Base-by-base conservation (phyloP, 768 basidiomycete genomes). In the Lentinula lateritia region DNA sequence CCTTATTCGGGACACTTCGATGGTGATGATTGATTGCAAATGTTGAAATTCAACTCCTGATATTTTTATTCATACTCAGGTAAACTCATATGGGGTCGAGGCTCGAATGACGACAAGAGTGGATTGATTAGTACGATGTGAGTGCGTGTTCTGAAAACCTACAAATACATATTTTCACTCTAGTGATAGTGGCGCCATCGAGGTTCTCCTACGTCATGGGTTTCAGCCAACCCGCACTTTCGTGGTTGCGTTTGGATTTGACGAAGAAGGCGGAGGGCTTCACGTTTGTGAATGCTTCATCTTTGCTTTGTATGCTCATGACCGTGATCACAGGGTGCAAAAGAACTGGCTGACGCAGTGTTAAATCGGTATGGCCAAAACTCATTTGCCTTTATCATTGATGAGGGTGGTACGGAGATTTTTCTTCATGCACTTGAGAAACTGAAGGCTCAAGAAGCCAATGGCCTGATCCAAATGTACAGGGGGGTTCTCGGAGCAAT, bases 361-460 rank as follows among this genome's bases (percentile, higher is more conserved):
- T 70, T 83, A 52, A 65, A 78, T 2, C 79, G 76, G 15, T 95
- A 91, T 68, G 94, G 93, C 39, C 70, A 82, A 62, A 72, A 93
- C 67, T 81, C 83, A 4, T 85, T 93, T 68, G 85, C 90, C 0
- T 79, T 96, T 69, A 71, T 97, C 50, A 79, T 98, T 38, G 95
- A 98, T 68, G 95, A 98, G 77, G 94, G 95, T 38, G 84, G 92
- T 86, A 71, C 67, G 76, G 12, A n/a, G 4, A 52, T 52, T 34
- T 5, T 15, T 50, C 5, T 23, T 23, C 23, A 2, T 23, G 4
- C n/a, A 10, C 10, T 23, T 50, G 9, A 50, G 23, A 23, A 7
- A 34, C 23, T 70, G 32, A 53, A 53, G 32, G 42, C 6, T 46
- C 5, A 46, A 20, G 45, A 3, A 5, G 18, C 36, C 3, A 20